A percentile compares a stretch with the other conserved stretches of the same genome.
Conservation (phyloP, 139 green algal genomes). For the Eudorina sp. region DNA sequence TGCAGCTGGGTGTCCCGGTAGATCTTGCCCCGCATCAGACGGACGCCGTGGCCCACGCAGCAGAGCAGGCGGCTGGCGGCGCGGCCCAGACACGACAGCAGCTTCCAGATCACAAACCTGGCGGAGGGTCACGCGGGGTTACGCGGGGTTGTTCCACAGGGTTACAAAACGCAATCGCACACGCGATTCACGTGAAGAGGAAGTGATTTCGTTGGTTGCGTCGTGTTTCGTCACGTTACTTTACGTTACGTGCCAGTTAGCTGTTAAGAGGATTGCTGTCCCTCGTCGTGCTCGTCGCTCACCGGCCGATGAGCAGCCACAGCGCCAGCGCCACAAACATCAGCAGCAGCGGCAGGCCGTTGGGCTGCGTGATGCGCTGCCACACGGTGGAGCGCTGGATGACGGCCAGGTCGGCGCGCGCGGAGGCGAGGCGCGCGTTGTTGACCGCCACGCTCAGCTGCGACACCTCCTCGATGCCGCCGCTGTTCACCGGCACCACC, state of each 20-base stretch:
- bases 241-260: no score
- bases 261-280: no score
- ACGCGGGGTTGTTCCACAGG: neutral
- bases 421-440: conserved; percentile 14
- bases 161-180: no score
- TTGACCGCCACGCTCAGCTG: neutral
- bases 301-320: conserved; percentile 61
- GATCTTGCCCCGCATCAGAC: neutral
- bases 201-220: no score
- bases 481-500: neutral
- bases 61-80: neutral
- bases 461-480: neutral
- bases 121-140: neutral
- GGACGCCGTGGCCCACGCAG: neutral
- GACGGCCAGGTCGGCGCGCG: neutral
- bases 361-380: conserved; percentile 63
- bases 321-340: conserved; percentile 53
- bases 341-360: conserved; percentile 66
- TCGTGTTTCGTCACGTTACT: no score
- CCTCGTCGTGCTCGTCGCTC: no score
- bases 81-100: conserved; percentile 47
- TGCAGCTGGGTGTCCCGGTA: neutral
- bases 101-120: conserved; percentile 27
- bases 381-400: conserved; percentile 12
- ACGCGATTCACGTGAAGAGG: no score